Evolutionary conservation across 1,284 basidiomycete genomes (phyloP), one percentile per base, ranked within the genome.

Genomic region (Heterobasidion annosum): DNA sequence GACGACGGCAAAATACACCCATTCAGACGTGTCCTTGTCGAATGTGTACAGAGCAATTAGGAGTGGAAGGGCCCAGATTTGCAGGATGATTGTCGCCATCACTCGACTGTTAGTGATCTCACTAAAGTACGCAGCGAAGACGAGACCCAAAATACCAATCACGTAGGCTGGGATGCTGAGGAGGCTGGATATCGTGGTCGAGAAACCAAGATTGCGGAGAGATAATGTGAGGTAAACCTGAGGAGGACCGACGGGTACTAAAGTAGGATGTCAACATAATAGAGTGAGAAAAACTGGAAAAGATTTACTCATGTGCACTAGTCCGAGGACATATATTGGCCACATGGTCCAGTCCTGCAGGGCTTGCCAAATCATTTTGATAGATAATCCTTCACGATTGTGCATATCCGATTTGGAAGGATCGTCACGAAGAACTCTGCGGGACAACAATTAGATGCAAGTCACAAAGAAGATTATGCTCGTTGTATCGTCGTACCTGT

Each of bases 401-500:
- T 91, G 85, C 88, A 91, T 91, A 58, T 82, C 78, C 4, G 79
- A 78, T 73, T 89, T 85, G 12, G 76, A 71, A 2, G 82, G 86
- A 59, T 89, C 86, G 63, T 88, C 87, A 2, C 87, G 74, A 4
- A 89, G 70, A n/a, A 88, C 73, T 16, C 82, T 73, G 73, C 12
- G 81, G 76, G 1, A 79, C 70, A 54, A 83, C 81, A 18, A 1
- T 70, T 71, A 58, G 79, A 78, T 57, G 81, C 73, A 33, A 72
- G 64, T 51, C 74, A 71, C 0, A 2, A 54, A 12, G 33, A 19
- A 48, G n/a, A n/a, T 16, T 15, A 18, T 18, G 18, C 18, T 18
- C 18, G 18, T 18, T 40, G 16, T 8, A 34, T 15, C 16, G 19
- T 9, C 45, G 32, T 34, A 52, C 54, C 56, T 58, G 44, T 58